Evolutionary conservation across 148 eudicot species (phyloP), one percentile per base, ranked within the genome.

Genomic region (Rhododendron henanense): DNA sequence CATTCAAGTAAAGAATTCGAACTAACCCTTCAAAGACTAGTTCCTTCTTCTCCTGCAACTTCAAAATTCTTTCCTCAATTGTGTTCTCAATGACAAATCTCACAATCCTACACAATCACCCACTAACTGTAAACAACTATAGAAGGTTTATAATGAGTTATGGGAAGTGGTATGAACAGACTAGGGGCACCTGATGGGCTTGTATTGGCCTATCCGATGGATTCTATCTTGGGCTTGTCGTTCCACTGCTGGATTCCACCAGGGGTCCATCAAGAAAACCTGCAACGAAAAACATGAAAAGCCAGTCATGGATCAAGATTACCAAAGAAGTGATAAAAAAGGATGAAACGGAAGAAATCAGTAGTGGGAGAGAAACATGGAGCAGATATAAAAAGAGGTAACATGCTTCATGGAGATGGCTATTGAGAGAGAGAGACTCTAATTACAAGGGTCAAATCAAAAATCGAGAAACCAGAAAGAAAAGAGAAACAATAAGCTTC

Each of bases 221-320:
- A 96, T 95, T 87, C 99, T 93, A 84, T 97, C 99, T 90, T 94
- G 96, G 73, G 99, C 99, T 88, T 97, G 99, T 90, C 94, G 87
- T 90, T 97, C 99, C 51, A 86, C 93, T 39, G 98, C 99, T 5
- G 98, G 98, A 90, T 97, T 97, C 99, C 98, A 97, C 98, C 99
- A 97, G 1, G 99, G 99, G 86, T 97, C 99, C 99, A 97, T 97
- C 93, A 97, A 85, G 91, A 97, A 97, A 82, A 97, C 99, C 99
- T 96, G 77, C 31, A 67, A 74, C 0, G 10, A 35, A 15, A 85
- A 44, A 18, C n/a, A 18, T 33, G 79, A 57, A 55, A 81, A 48
- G 61, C 57, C 57, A 78, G 31, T n/a, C 25, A 69, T 69, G 75
- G 14, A 69, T 69, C 81, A 25, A 33, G 35, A 61, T 25, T 63